Percentiles rank a stretch among this genome's conserved stretches.
These are phyloP conservation scores for Nelumbo lutea DNA, from an alignment of 164 flowering plant species.

Conservation along the genomic window DNA sequence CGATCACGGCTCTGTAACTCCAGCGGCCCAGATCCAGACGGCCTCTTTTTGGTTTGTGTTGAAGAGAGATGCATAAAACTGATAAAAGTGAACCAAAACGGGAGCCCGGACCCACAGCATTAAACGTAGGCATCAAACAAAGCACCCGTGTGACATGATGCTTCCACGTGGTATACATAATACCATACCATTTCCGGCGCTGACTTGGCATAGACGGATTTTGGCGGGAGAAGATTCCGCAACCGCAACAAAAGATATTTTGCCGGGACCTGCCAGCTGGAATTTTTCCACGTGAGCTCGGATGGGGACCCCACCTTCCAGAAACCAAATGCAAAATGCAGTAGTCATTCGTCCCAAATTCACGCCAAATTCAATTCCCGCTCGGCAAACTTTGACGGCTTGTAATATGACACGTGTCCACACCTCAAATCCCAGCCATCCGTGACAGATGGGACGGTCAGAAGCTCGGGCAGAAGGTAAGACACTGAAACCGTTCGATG, in stretches of 20 bases:
- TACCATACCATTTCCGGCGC: neutral
- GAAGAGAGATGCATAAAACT: too few relatives aligned
- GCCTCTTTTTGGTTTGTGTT: too few relatives aligned
- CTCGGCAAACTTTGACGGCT: neutral
- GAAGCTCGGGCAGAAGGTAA: conserved; percentile 14
- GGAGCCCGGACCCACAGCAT: too few relatives aligned
- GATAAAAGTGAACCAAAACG: too few relatives aligned
- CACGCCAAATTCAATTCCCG: conserved; percentile 14
- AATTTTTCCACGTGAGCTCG: conserved; percentile 9
- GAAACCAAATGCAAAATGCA: conserved; percentile 7
- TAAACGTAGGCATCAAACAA: too few relatives aligned
- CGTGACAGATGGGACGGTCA: conserved; percentile 28
- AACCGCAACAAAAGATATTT: conserved; percentile 13
- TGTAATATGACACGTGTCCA: conserved; percentile 15
- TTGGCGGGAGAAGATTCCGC: conserved; percentile 25
- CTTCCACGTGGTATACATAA: too few relatives aligned
- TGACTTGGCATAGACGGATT: conserved; percentile 14
- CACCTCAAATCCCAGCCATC: conserved; percentile 14
- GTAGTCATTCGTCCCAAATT: conserved; percentile 12
- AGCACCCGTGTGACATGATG: too few relatives aligned
- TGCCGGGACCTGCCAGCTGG: neutral
- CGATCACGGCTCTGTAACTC: too few relatives aligned
- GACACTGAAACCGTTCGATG: conserved; percentile 12
- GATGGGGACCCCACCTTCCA: neutral
- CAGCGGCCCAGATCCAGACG: too few relatives aligned